These are phyloP conservation scores for Phytophthora pini DNA, from an alignment of 352 stramenopile genomes.

Conservation along the genomic window DNA sequence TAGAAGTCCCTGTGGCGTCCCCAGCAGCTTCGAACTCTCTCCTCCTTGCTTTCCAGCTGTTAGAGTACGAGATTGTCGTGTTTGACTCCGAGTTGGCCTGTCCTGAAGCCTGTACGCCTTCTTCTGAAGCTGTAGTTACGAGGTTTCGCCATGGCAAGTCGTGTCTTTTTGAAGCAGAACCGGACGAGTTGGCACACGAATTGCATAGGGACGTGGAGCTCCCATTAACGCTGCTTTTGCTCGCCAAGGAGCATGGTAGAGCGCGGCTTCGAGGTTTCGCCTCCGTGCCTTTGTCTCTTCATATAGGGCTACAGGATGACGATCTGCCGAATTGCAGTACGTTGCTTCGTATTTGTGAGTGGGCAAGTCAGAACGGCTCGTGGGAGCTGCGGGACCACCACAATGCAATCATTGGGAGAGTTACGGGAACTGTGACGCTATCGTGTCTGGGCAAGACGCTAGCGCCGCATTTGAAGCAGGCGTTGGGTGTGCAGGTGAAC, in stretches of 20 bases:
- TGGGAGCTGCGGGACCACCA: conserved; percentile 49
- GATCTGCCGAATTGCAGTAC: conserved; percentile 8
- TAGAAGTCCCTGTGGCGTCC: background rate
- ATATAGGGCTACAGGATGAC: conserved; percentile 25
- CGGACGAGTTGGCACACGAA: conserved; percentile 31
- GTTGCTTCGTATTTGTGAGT: conserved; percentile 49
- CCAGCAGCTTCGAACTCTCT: conserved; percentile 2
- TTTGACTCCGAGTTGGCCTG: conserved; percentile 31
- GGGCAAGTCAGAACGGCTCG: conserved; percentile 38
- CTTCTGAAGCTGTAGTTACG: conserved; percentile 5
- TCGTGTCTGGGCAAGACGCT: conserved; percentile 54
- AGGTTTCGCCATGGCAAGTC: conserved; percentile 48
- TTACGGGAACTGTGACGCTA: conserved; percentile 41
- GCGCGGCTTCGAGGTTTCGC: conserved; percentile 48
- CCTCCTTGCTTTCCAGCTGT: conserved; percentile 52
- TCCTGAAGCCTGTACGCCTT: background rate
- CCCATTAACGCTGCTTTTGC: conserved; percentile 45
- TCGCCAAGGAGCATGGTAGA: conserved; percentile 38
- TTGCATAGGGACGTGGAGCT: conserved; percentile 33
- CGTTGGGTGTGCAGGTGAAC: conserved; percentile 42
- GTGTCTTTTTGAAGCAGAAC: conserved; percentile 55
- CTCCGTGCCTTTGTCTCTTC: conserved; percentile 35
- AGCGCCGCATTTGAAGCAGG: conserved; percentile 40
- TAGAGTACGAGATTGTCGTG: conserved; percentile 61
- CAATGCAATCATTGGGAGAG: conserved; percentile 26